Evolutionary conservation across 2,329 filamentous ascomycete species (phyloP), one percentile per base, ranked within the genome.

Genomic region (Aspergillus aculeatus): DNA sequence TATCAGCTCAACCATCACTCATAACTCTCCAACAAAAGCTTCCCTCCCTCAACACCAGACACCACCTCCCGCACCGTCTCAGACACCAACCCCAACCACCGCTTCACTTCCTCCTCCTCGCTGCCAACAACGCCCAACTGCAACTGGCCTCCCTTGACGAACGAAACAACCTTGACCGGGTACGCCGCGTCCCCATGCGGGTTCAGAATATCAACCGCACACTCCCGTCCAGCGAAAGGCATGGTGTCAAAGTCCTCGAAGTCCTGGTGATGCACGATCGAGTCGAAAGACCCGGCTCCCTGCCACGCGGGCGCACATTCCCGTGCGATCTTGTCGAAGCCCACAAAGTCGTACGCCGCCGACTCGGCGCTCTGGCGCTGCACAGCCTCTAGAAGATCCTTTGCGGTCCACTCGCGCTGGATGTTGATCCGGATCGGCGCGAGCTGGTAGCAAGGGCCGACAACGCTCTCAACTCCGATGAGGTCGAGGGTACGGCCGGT

Each of bases 401-500:
- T 62, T 0, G 75, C 80, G 1, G 78, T 83, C 80, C 82, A 83
- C 2, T 71, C 64, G 0, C 73, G 51, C 2, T 78, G 73, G 68
- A 89, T 83, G 26, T 71, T 71, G 4, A 89, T 80, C 26, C 86
- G 80, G 35, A 88, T 78, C 0, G 87, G 86, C 0, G 86, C 81
- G 70, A 73, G 60, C 48, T 73, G 70, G 56, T 73, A 88, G 60
- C 84, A 86, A 0, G 86, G 86, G 0, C 87, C 87, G 29, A 83
- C 77, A 57, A 89, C 81, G 55, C 78, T 74, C 60, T 86, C 83
- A 11, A 80, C 79, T 59, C 78, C 77, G 23, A 77, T 70, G 0
- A 86, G 73, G 62, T 83, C 82, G 44, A 84, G 80, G 67, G 83
- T 84, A 54, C 86, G 83, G 0, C 87, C 87, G 32, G 82, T 85